Base-by-base conservation (phyloP, 75 land plant species). In the Pinus tabuliformis region DNA sequence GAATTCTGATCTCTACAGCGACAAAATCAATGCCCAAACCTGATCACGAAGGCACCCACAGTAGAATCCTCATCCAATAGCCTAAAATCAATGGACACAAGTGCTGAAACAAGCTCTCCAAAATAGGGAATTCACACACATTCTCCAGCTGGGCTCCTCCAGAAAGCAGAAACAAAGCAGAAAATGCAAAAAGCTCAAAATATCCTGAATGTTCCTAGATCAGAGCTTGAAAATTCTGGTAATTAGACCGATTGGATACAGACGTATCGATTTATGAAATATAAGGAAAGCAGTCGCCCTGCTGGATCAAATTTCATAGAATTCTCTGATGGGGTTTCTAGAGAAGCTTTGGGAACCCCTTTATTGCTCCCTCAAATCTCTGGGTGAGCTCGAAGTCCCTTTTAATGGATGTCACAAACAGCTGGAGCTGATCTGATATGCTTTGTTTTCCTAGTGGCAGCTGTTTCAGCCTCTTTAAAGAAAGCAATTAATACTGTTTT, bases 41-140 rank as follows among this genome's bases (percentile, higher is more conserved):
- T 1, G 54, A 49, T 49, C 54, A 49, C 6, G 9, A 45, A 49
- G 54, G 54, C 54, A 49, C 54, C 54, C 54, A 49, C 11, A 49
- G 12, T 49, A 49, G 54, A 49, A 49, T 49, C 22, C 45, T 3
- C 71, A 68, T 20, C n/a, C 11, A 30, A 3, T 9, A 68, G 52
- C n/a, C 49, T n/a, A 12, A 68, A 68, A 68, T 0, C 72, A 68
- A 42, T 42, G 72, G 36, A 68, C 72, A 42, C 49, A 68, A 26
- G 14, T 62, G 16, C 64, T 62, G 26, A 22, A 62, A 42, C 49
- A 68, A 68, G 20, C 22, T 18, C 52, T 1, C 72, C 39, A 12
- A 68, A 26, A 7, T 22, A 20, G 24, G 3, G 72, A 68, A 42
- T 68, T 42, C 52, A 39, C 18, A 15, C 39, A 37, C 72, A 66